Base-by-base conservation (phyloP, 1,284 basidiomycete genomes). In the Ganoderma meredithae region DNA sequence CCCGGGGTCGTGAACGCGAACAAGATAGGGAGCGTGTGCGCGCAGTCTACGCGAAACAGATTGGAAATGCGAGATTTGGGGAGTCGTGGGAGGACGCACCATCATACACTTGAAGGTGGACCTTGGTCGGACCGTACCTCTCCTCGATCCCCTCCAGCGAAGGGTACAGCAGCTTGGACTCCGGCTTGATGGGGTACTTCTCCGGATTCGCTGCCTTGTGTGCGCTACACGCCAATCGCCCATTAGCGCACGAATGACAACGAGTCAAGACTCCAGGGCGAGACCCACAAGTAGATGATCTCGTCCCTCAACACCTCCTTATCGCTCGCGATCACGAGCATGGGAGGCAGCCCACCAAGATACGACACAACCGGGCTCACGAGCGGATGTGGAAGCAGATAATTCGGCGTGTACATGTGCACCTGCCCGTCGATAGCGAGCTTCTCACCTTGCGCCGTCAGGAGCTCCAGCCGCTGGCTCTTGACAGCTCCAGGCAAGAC, bases 301-400 rank as follows among this genome's bases (percentile, higher is more conserved):
- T 99, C 97, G 76, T 99, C 97, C 60, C 95, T 84, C 53, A 99
- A 81, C 0, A 98, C 96, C 80, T 99, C 97, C 73, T 91, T 92
- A 73, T 99, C 93, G 44, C 97, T 93, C 1, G 90, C 93, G 71
- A 97, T 90, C 72, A 99, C 83, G 61, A 95, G 83, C 61, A 99
- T 78, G 2, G 97, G 97, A 1, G 95, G 95, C 0, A 99, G 81
- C 0, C 97, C 97, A 9, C 97, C 97, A 9, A 99, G 85, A 76
- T 96, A 97, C 0, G 93, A 90, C 75, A 94, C 74, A 40, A 86
- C 89, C 0, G 96, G 93, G 68, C 95, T 97, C 59, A 98, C 89
- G 67, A 96, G 88, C 2, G 97, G 97, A 79, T 98, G 95, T 19
- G 80, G 83, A 5, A 98, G 78, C 75, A 97, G 86, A 67, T 86